Conservation (phyloP, 345 rosid genomes). For the Passiflora organensis region DNA sequence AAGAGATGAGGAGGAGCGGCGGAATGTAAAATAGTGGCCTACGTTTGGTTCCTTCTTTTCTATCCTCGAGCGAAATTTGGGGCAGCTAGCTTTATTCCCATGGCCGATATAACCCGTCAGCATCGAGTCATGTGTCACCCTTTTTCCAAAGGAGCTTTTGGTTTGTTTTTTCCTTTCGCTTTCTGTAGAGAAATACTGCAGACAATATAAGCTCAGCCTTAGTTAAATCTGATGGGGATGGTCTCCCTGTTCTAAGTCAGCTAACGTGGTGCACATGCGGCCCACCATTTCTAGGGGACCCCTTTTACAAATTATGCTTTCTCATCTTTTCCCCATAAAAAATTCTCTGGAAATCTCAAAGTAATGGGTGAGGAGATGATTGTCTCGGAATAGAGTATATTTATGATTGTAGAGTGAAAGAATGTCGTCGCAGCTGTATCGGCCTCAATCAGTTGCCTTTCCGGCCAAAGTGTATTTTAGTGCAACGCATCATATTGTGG, state of each 20-base stretch:
- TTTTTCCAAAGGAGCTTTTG: conserved; percentile 57
- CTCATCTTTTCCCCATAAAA: too few species aligned
- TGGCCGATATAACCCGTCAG: conserved; percentile 45
- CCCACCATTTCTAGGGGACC: conserved; percentile 17
- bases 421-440: too few species aligned
- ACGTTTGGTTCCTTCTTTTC: conserved; percentile 10
- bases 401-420: too few species aligned
- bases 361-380: too few species aligned
- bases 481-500: too few species aligned
- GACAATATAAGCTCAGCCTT: conserved; percentile 33
- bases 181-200: not conserved
- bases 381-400: too few species aligned
- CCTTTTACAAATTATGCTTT: conserved; percentile 13
- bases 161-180: conserved; percentile 1
- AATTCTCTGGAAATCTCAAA: too few species aligned
- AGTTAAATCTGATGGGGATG: conserved; percentile 25
- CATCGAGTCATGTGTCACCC: conserved; percentile 36
- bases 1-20: conserved; percentile 37
- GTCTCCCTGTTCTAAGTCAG: conserved; percentile 22
- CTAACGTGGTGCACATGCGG: conserved; percentile 53
- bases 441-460: too few species aligned
- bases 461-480: too few species aligned
- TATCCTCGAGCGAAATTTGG: conserved; percentile 29
- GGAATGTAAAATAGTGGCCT: conserved; percentile 12
- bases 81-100: conserved; percentile 49